Percentiles rank a stretch among this genome's conserved stretches.
Conservation (phyloP, 78 protist genomes). For the Dictyostelium purpureum region DNA sequence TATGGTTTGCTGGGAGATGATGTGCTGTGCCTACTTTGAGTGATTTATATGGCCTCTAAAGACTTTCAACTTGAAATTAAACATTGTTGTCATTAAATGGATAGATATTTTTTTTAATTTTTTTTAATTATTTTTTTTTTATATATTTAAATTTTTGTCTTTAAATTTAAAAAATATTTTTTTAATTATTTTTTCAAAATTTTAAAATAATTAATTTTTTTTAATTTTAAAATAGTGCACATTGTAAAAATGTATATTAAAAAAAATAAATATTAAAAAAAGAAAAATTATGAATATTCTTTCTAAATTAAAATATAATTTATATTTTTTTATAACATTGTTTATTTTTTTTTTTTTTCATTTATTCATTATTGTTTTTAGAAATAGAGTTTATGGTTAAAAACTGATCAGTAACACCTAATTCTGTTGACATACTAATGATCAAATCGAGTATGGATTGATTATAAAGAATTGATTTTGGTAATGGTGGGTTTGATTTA, state of each 20-base stretch:
- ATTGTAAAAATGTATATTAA: background rate
- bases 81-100: no score
- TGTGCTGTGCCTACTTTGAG: no score
- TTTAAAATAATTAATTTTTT: no score
- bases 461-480: background rate
- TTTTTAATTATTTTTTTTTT: no score
- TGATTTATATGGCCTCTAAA: no score
- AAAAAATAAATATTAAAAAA: background rate
- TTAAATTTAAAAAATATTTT: no score
- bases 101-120: no score
- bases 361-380: background rate
- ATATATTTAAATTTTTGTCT: no score
- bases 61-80: no score
- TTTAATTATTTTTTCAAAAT: no score
- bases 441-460: background rate
- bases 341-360: background rate
- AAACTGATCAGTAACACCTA: conserved; percentile 38
- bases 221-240: no score
- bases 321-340: background rate
- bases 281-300: background rate
- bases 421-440: background rate
- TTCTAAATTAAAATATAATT: background rate
- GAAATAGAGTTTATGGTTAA: background rate
- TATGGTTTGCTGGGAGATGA: no score
- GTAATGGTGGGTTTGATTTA: conserved; percentile 30